Conservation (phyloP, 495 filamentous ascomycete genomes). For the Penicillium canescens region DNA sequence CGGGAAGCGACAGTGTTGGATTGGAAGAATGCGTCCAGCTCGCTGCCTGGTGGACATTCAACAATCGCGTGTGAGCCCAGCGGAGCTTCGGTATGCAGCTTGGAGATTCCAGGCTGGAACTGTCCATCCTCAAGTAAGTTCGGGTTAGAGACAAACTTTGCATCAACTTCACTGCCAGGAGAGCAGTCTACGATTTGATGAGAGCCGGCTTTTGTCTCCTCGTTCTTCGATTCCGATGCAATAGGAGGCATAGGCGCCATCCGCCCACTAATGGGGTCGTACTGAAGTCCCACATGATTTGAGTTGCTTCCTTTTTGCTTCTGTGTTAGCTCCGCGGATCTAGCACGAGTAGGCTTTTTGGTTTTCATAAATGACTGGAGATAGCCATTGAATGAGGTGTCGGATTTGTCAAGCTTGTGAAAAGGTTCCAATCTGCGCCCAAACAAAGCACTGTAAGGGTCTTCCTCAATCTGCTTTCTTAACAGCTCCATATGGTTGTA, state of each 20-base stretch:
- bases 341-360: slow-evolving; percentile 5
- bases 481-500: slow-evolving; percentile 32
- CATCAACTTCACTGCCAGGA: slow-evolving; percentile 14
- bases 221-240: neutral
- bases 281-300: slow-evolving; percentile 18
- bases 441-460: slow-evolving; percentile 46
- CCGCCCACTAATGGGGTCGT: slow-evolving; percentile 43
- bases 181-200: slow-evolving; percentile 10
- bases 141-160: slow-evolving; percentile 6
- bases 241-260: slow-evolving; percentile 30
- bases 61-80: slow-evolving; percentile 1
- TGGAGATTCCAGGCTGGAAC: slow-evolving; percentile 4
- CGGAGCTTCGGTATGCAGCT: neutral
- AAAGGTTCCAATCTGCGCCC: slow-evolving; percentile 33
- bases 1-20: neutral
- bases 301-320: neutral
- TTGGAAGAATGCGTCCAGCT: slow-evolving; percentile 2
- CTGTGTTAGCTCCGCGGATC: neutral
- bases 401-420: slow-evolving; percentile 9
- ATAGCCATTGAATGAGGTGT: slow-evolving; percentile 25
- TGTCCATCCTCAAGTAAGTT: slow-evolving; percentile 7
- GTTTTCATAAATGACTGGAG: slow-evolving; percentile 27
- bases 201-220: neutral
- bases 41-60: slow-evolving; percentile 13
- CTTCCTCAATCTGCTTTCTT: slow-evolving; percentile 36